Evolutionary conservation across 192 early-diverging fungal genomes (phyloP).

Genomic region (Neocallimastix lanati): DNA sequence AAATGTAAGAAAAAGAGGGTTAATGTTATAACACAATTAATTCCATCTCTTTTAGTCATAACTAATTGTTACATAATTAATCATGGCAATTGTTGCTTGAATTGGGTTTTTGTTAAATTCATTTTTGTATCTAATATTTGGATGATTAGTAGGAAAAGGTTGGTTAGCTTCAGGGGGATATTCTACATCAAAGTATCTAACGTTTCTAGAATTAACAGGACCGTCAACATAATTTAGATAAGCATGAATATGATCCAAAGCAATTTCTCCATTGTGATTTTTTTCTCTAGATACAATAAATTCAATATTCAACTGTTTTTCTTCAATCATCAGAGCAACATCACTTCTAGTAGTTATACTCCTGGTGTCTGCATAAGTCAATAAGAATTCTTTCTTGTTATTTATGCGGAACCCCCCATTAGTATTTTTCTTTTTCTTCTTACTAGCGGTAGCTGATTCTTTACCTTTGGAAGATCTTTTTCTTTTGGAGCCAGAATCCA

Average conservation of each 20-base stretch:
- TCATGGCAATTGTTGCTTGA: no score
- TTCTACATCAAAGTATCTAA: no score
- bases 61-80: no score
- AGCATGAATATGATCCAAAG: background rate
- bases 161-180: no score
- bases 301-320: background rate
- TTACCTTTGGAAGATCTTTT: background rate
- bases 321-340: background rate
- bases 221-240: no score
- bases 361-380: background rate
- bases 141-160: no score
- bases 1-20: no score
- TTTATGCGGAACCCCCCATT: background rate
- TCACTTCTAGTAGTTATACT: background rate
- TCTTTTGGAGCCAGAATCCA: background rate
- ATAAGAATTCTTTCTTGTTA: background rate
- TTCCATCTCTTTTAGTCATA: no score
- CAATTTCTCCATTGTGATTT: background rate
- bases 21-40: no score
- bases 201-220: no score
- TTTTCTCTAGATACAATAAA: background rate
- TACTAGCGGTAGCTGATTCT: background rate
- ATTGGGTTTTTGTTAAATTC: no score
- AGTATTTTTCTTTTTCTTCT: background rate
- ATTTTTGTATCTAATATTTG: no score